Base-by-base conservation (phyloP, 495 filamentous ascomycete genomes). In the Talaromyces nanjingensis region DNA sequence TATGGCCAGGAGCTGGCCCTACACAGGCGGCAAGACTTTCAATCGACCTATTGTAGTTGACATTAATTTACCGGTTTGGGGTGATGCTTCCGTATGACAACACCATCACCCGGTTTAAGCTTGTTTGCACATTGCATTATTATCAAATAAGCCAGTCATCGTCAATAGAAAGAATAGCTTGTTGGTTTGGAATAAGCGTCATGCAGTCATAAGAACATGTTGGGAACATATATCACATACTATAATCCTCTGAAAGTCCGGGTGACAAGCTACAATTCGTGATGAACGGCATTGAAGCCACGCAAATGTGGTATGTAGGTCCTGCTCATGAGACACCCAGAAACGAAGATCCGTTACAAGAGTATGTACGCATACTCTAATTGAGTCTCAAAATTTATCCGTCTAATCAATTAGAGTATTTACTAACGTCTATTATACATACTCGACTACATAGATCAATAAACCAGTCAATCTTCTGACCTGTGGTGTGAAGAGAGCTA, bases 31-130 rank as follows among this genome's bases (percentile, higher is more conserved):
- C 33, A 88, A 87, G 69, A 77, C 68, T 61, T 85, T 89, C 73
- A 86, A 91, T 74, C 87, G 90, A 67, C 86, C 90, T 7, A 87
- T 93, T 62, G 85, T 93, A 7, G 86, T 93, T 25, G 89, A 96
- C 70, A 72, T 93, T 33, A 86, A 91, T 64, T 77, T 93, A 45
- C 87, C 87, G 9, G 77, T 87, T n/a, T 81, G 78, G 79, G 68
- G 68, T 56, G 53, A 24, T 56, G 53, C 53, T 56, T 29, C 27
- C 53, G 27, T 14, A 56, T 56, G 53, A 56, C 20, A 11, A 29
- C 20, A 5, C 20, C 22, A 56, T 31, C 5, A 24, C 24, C 49
- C 12, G 18, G 49, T 56, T 25, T n/a, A 16, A 22, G 22, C 53
- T 56, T 25, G 18, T 54, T 24, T 24, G 14, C 16, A 9, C 22